Conservation (phyloP, 495 filamentous ascomycete genomes). For the Penicillium robsamsonii region DNA sequence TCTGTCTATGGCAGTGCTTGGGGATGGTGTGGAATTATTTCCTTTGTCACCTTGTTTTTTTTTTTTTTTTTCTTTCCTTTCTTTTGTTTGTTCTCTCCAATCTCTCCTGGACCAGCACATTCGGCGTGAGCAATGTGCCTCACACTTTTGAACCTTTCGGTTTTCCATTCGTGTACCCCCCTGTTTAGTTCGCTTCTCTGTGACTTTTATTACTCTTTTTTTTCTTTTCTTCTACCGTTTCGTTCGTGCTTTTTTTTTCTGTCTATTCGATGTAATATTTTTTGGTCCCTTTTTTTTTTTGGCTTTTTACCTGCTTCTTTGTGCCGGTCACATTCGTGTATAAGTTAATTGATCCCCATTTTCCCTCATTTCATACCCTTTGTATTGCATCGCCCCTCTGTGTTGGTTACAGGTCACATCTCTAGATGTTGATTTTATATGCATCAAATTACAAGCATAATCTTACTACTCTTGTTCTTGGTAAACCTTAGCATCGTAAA, state of each 20-base stretch:
- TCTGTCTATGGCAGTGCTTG: slow-evolving; percentile 7
- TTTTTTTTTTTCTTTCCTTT: slow-evolving; percentile 22
- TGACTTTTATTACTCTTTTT: slow-evolving; percentile 9
- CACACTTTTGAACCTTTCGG: slow-evolving; percentile 16
- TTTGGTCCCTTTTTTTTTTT: slow-evolving; percentile 13
- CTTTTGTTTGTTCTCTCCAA: slow-evolving; percentile 12
- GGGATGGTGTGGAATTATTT: slow-evolving; percentile 12
- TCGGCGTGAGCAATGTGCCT: slow-evolving; percentile 16
- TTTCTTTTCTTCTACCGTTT: slow-evolving; percentile 13
- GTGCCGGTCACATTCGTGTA: slow-evolving; percentile 40
- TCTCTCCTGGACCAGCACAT: slow-evolving; percentile 16
- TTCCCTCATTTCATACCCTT: slow-evolving; percentile 31
- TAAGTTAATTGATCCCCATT: slow-evolving; percentile 31
- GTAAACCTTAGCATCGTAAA: neutral
- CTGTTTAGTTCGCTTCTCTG: slow-evolving; percentile 16
- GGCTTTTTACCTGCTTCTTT: slow-evolving; percentile 13
- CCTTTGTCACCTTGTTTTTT: slow-evolving; percentile 17
- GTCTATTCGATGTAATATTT: slow-evolving; percentile 31
- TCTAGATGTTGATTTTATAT: slow-evolving; percentile 23
- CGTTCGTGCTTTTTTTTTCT: slow-evolving; percentile 17
- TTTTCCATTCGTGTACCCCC: slow-evolving; percentile 11
- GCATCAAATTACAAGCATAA: slow-evolving; percentile 23
- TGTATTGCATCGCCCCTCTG: slow-evolving; percentile 32
- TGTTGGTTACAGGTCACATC: slow-evolving; percentile 27
- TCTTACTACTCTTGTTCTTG: neutral